These are phyloP conservation scores for Tetracladium marchalianum DNA, from an alignment of 495 filamentous ascomycete genomes.

Conservation along the genomic window DNA sequence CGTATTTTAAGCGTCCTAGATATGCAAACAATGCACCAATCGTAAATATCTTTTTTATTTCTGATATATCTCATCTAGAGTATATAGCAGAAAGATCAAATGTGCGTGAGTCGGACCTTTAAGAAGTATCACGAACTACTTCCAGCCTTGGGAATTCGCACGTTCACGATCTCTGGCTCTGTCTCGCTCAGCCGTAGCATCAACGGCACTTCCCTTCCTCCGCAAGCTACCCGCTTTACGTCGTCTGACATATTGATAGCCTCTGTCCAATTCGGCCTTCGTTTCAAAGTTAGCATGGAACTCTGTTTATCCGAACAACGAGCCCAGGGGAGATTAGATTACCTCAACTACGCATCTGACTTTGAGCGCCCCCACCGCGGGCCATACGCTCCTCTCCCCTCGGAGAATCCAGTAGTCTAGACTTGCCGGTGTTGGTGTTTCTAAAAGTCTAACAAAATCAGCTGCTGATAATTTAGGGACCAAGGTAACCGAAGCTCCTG, in stretches of 20 bases:
- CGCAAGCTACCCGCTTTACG: slow-evolving; percentile 36
- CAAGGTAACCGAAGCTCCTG: slow-evolving; percentile 69
- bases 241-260: slow-evolving; percentile 69
- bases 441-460: slow-evolving; percentile 69
- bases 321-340: too few species aligned
- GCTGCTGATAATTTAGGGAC: slow-evolving; percentile 65
- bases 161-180: slow-evolving; percentile 12
- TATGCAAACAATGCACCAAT: neutral
- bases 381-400: slow-evolving; percentile 87
- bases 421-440: slow-evolving; percentile 65
- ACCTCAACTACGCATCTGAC: slow-evolving; percentile 74
- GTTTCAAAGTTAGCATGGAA: too few species aligned
- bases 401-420: slow-evolving; percentile 78
- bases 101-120: neutral
- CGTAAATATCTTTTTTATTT: neutral
- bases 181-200: slow-evolving; percentile 15
- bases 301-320: too few species aligned
- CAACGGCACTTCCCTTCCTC: slow-evolving; percentile 27
- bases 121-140: too few species aligned
- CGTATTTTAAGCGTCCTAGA: neutral
- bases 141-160: slow-evolving; percentile 18
- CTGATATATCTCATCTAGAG: neutral
- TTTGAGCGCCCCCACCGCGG: slow-evolving; percentile 72
- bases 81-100: neutral
- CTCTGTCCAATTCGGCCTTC: slow-evolving; percentile 65